Evolutionary conservation across 2,329 filamentous ascomycete genomes (phyloP), one percentile per base, ranked within the genome.

Genomic region (Fusarium sp.): DNA sequence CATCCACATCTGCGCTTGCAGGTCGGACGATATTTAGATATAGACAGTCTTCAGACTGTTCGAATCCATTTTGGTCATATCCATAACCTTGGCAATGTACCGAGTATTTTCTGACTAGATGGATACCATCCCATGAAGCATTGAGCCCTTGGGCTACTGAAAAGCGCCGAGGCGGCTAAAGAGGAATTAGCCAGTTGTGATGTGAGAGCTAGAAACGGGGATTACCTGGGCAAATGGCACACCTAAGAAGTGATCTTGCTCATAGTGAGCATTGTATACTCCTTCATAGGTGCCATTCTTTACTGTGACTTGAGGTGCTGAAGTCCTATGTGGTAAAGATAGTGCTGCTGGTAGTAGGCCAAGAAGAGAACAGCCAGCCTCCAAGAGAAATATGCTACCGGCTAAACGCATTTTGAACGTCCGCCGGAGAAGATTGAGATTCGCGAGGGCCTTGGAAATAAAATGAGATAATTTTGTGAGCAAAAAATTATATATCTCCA

Each of bases 1-100:
- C 80, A 4, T 76, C 75, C 10, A 73, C 65, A 11, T 79, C 74
- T 7, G 83, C 78, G 8, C 84, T 83, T 11, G 83, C 77, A 0
- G 88, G 87, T 6, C 88, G 83, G 26, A 91, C 79, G 10, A 91
- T 82, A 69, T 90, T 91, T 63, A 91, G 78, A 43, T 86, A 88
- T 6, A 91, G 80, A 64, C 89, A 91, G 70, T 90, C 85, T 70
- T 91, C 89, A 13, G 80, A 74, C 48, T 69, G 63, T 1, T 53
- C 42, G 26, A 71, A 72, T 9, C 63, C 65, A 13, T 61, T 56
- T 66, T 76, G 69, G 33, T 77, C 75, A 11, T 21, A 46, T 18
- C 84, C 84, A 54, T 86, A 87, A n/a, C 84, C 84, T 35, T 85
- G 79, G 67, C 85, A 87, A 53, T 83, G 79, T 8, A 79, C 75